Base-by-base conservation (phyloP, 331 rosid species). In the Phaseolus coccineus region DNA sequence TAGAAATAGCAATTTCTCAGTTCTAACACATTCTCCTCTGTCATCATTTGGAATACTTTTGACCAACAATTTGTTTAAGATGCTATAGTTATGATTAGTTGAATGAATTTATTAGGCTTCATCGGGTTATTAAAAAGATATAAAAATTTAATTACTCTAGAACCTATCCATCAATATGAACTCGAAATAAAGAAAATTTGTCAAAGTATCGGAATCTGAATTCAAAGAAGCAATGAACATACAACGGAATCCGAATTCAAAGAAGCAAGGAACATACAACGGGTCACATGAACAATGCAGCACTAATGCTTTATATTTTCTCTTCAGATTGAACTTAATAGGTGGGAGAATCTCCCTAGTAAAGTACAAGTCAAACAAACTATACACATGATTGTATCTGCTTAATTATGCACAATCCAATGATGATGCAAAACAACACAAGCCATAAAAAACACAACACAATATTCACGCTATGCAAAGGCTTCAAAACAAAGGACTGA, bases 381-480 rank as follows among this genome's bases (percentile, higher is more conserved):
- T 87, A 84, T 85, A 89, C 89, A 76, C 61, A 50, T 57, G 67
- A 37, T 46, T 64, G 76, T 68, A 72, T 50, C 55, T 46, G 46
- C 70, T 30, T 64, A 56, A 68, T 76, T 57, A 78, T 73, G 66
- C 85, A 81, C 79, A 82, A 61, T 14, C 48, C 58, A 70, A 78
- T 64, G 53, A 74, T 52, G 33, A 69, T 28, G 78, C 79, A 87
- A 80, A 79, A 84, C 76, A 68, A 59, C 53, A 48, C 47, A 31
- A 47, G 28, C 72, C 77, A 70, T 63, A 31, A 50, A 61, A 16
- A 69, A 69, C 19, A 70, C 5, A 7, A 8, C 4, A 40, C 0
- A 62, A 57, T 57, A 71, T 55, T 69, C 69, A 69, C n/a, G 19
- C 33, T 39, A 51, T 62, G 71, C 55, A 5, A 22, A 61, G 79